These are phyloP conservation scores for Hypoxylon perforatum DNA, from an alignment of 495 filamentous ascomycete species.

Conservation along the genomic window DNA sequence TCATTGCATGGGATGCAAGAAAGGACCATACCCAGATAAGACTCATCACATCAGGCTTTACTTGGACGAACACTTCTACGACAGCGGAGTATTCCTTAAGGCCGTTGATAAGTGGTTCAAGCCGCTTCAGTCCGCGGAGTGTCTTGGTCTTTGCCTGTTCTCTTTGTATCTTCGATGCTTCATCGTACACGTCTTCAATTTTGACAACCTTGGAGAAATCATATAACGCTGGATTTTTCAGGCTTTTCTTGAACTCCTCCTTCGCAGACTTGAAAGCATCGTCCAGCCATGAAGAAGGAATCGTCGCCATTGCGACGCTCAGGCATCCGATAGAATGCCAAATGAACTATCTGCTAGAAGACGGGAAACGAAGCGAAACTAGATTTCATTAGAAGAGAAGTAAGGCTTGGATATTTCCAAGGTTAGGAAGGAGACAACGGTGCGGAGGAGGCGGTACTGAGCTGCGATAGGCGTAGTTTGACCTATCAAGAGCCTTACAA, in stretches of 20 bases:
- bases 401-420: too few species aligned
- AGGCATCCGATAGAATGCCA: neutral
- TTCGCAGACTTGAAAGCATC: conserved; percentile 27
- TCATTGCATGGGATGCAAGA: neutral
- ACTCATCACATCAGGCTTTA: conserved; percentile 24
- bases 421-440: too few species aligned
- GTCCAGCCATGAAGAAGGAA: conserved; percentile 18
- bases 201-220: conserved; percentile 24
- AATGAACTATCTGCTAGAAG: too few species aligned
- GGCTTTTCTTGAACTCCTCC: conserved; percentile 28
- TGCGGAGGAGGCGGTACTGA: too few species aligned
- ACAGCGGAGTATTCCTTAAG: conserved; percentile 25
- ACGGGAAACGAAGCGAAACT: too few species aligned
- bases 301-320: conserved; percentile 2
- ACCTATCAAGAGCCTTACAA: too few species aligned
- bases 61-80: conserved; percentile 27
- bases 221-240: conserved; percentile 28
- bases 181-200: conserved; percentile 21
- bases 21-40: conserved; percentile 25
- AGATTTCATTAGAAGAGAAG: too few species aligned
- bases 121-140: conserved; percentile 21
- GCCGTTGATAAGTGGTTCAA: conserved; percentile 22
- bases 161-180: conserved; percentile 22
- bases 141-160: conserved; percentile 29
- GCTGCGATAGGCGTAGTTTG: too few species aligned